These are phyloP conservation scores for Cercospora citrullina DNA, from an alignment of 2,329 filamentous ascomycete species.

Conservation along the genomic window DNA sequence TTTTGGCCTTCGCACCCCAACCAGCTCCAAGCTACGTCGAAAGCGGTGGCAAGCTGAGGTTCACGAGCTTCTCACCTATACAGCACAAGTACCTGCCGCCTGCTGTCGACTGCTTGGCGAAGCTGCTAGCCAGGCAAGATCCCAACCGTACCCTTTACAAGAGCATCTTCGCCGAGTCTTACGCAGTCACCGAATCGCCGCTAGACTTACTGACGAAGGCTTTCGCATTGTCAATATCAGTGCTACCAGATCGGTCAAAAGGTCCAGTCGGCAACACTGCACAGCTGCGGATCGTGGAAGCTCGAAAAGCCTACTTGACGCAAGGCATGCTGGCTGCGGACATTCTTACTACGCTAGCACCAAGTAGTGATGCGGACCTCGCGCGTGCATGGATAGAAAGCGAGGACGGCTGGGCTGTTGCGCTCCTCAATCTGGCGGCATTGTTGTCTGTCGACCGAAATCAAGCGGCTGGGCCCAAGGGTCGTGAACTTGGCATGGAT, in stretches of 20 bases:
- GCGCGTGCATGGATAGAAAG: slow-evolving; percentile 80
- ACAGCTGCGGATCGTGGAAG: slow-evolving; percentile 68
- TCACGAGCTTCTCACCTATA: slow-evolving; percentile 75
- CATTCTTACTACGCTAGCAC: slow-evolving; percentile 73
- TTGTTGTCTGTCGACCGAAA: slow-evolving; percentile 64
- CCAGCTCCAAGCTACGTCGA: slow-evolving; percentile 62
- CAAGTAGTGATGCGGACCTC: slow-evolving; percentile 51
- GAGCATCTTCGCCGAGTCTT: slow-evolving; percentile 70
- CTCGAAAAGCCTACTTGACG: slow-evolving; percentile 83
- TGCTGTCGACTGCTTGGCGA: slow-evolving; percentile 86
- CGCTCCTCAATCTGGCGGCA: slow-evolving; percentile 72
- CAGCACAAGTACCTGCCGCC: slow-evolving; percentile 85
- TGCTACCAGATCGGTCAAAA: slow-evolving; percentile 72
- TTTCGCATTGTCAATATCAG: slow-evolving; percentile 82
- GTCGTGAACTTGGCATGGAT: slow-evolving; percentile 32
- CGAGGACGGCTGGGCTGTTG: slow-evolving; percentile 79
- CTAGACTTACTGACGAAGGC: slow-evolving; percentile 82
- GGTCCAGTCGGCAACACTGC: slow-evolving; percentile 48
- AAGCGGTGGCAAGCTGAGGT: slow-evolving; percentile 58
- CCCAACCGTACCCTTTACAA: slow-evolving; percentile 86
- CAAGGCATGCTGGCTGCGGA: slow-evolving; percentile 90
- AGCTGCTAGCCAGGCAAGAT: slow-evolving; percentile 87
- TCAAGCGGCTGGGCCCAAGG: slow-evolving; percentile 22
- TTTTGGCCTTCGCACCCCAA: slow-evolving; percentile 83
- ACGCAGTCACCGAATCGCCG: slow-evolving; percentile 51